Base-by-base conservation (phyloP, 2,329 filamentous ascomycete species). In the Fusarium irregulare region DNA sequence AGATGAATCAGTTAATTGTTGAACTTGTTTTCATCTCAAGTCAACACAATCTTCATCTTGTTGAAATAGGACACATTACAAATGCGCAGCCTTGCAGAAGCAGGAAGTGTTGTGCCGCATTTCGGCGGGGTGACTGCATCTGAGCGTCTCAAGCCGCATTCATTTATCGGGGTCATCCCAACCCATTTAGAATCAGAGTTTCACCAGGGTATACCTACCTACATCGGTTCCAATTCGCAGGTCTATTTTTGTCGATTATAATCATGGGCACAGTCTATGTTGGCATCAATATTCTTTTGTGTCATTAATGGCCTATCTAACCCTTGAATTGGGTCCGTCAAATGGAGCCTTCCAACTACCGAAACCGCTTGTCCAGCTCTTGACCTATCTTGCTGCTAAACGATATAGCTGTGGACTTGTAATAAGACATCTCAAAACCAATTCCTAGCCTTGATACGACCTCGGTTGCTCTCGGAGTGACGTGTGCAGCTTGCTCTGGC, bases 151-250 rank as follows among this genome's bases (percentile, higher is more conserved):
- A 68, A 64, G 64, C 55, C 55, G 47, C 59, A 70, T 70, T 70
- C 68, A 71, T 48, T 16, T 71, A 70, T 56, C 68, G 68, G 64
- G 68, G 68, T 57, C 41, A 30, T 54, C 37, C 46, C 49, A 46
- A 45, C 34, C 25, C 27, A 16, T 41, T 21, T 12, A 25, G 27
- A 42, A 47, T 16, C 53, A 64, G 14, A 34, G 27, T 42, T 42
- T 34, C 40, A 51, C 23, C 30, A 49, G 45, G 23, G 9, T 14
- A n/a, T n/a, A 34, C 16, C 16, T 34, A 34, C 37, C 18, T 60
- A 28, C 32, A 56, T 23, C 23, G n/a, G 13, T 53, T 21, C 10
- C 18, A 25, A 53, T 42, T 53, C 49, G 23, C 34, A 8, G n/a
- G n/a, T 20, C 23, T 28, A 27, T 20, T n/a, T 28, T 28, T 18